Conservation (phyloP, 495 filamentous ascomycete genomes). For the Penicillium egyptiacum region DNA sequence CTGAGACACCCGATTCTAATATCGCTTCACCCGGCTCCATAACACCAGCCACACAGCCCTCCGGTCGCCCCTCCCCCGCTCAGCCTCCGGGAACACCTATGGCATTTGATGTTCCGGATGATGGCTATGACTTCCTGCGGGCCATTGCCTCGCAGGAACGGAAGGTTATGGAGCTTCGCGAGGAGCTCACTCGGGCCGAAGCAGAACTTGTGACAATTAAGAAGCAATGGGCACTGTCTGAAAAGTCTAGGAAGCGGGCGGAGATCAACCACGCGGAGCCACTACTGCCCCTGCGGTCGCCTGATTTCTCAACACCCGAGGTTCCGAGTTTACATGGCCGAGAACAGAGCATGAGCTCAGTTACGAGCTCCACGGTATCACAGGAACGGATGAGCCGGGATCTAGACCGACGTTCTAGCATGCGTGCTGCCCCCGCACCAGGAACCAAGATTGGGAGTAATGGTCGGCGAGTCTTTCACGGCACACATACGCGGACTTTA, state of each 20-base stretch:
- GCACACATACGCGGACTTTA: slow-evolving; percentile 76
- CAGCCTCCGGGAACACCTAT: slow-evolving; percentile 46
- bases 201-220: slow-evolving; percentile 73
- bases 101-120: slow-evolving; percentile 42
- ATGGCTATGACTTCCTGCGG: slow-evolving; percentile 76
- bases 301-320: slow-evolving; percentile 29
- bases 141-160: slow-evolving; percentile 91
- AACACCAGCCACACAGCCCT: slow-evolving; percentile 41
- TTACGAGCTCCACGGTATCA: slow-evolving; percentile 33
- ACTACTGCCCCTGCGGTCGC: slow-evolving; percentile 55
- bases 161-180: slow-evolving; percentile 85
- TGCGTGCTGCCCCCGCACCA: slow-evolving; percentile 35
- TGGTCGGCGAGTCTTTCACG: slow-evolving; percentile 63
- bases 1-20: slow-evolving; percentile 31
- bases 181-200: slow-evolving; percentile 83
- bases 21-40: slow-evolving; percentile 40
- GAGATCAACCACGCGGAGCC: slow-evolving; percentile 58
- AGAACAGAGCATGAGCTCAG: slow-evolving; percentile 36
- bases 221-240: slow-evolving; percentile 75
- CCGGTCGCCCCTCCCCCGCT: slow-evolving; percentile 31
- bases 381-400: slow-evolving; percentile 46
- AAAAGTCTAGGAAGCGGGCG: slow-evolving; percentile 73
- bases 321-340: slow-evolving; percentile 23
- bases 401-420: slow-evolving; percentile 49
- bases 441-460: slow-evolving; percentile 45